A percentile compares a stretch with the other conserved stretches of the same genome.
Evolutionary conservation across 176 grass and related monocot species (phyloP).

Genomic region (Zea mays): DNA sequence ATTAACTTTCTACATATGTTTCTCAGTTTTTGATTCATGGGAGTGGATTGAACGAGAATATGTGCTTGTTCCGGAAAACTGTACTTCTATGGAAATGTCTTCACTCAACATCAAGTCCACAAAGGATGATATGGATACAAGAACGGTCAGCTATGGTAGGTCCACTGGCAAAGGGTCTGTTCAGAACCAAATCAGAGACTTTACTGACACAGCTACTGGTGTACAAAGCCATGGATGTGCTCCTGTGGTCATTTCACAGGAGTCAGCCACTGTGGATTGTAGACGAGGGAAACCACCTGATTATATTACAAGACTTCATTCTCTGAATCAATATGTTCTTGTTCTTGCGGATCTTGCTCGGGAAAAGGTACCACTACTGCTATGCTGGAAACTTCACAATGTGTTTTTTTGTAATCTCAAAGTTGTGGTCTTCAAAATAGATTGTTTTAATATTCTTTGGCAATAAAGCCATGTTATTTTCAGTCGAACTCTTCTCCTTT

Average conservation of each 20-base stretch:
- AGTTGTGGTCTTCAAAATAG: background rate
- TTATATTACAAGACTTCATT: slow-evolving; percentile 51
- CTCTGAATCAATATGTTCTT: slow-evolving; percentile 59
- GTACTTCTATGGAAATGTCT: slow-evolving; percentile 51
- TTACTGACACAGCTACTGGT: slow-evolving; percentile 11
- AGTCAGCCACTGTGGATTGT: slow-evolving; percentile 41
- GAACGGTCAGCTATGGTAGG: slow-evolving; percentile 27
- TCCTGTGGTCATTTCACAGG: slow-evolving; percentile 13
- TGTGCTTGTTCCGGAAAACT: slow-evolving; percentile 58
- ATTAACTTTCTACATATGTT: slow-evolving; percentile 29
- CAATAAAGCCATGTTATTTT: background rate
- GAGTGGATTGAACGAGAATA: slow-evolving; percentile 71
- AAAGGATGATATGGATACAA: slow-evolving; percentile 44
- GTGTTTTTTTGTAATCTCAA: slow-evolving; percentile 6
- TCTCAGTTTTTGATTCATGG: slow-evolving; percentile 70
- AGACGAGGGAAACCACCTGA: slow-evolving; percentile 32
- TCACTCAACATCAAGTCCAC: slow-evolving; percentile 47
- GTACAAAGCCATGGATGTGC: slow-evolving; percentile 35
- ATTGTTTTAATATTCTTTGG: background rate
- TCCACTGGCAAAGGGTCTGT: slow-evolving; percentile 27
- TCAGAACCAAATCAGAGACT: slow-evolving; percentile 40
- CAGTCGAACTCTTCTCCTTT: slow-evolving; percentile 5
- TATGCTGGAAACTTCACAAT: slow-evolving; percentile 24
- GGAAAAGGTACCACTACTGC: slow-evolving; percentile 54
- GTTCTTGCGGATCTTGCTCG: slow-evolving; percentile 56